phyloP scores from a whole-genome alignment of 768 basidiomycete genomes.

The Lentinula raphanica region DNA sequence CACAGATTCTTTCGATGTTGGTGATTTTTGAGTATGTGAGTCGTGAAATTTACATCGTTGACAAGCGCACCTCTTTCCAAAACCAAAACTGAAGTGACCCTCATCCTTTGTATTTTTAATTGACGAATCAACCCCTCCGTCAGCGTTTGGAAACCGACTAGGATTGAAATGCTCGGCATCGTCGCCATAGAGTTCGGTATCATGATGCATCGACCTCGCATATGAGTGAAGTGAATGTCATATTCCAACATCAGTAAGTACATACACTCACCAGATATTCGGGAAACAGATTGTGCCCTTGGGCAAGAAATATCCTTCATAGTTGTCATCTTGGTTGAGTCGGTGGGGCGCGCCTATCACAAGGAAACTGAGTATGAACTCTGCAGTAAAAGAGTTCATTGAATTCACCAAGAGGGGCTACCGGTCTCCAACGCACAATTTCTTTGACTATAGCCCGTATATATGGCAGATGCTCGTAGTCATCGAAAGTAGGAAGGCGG shows the following conservation, averaged over 20 bases:
- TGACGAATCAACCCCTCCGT: not conserved
- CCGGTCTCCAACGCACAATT: conserved; percentile 26
- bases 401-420: conserved; percentile 25
- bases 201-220: not conserved
- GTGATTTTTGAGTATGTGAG: too few species aligned
- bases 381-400: not conserved
- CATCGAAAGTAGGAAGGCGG: conserved; percentile 29
- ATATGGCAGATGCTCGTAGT: conserved; percentile 27
- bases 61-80: not conserved
- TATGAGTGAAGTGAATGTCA: not conserved
- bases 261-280: conserved; percentile 7
- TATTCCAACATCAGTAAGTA: too few species aligned
- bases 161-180: not conserved
- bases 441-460: conserved; percentile 31
- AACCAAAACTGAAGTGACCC: not conserved
- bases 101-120: not conserved
- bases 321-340: conserved; percentile 7
- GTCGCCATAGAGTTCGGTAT: not conserved
- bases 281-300: conserved; percentile 1
- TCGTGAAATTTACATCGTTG: too few species aligned
- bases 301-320: conserved; percentile 9
- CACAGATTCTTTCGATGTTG: conserved; percentile 12
- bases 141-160: not conserved
- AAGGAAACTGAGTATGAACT: not conserved
- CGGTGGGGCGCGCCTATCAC: not conserved